phyloP scores from a whole-genome alignment of 2,329 filamentous ascomycete species.

The Exophiala sideris region DNA sequence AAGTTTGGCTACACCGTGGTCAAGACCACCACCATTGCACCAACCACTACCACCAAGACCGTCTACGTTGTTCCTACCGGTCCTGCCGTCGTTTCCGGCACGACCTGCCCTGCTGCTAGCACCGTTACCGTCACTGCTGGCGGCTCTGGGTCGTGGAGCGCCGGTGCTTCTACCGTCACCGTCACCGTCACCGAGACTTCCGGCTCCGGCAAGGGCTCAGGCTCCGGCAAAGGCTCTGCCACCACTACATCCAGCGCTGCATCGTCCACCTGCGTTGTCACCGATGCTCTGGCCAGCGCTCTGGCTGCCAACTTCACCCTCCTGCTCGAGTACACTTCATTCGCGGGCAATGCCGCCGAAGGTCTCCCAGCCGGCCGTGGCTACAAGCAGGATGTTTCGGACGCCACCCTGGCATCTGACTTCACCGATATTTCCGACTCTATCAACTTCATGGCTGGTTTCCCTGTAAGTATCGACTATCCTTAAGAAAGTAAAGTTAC shows the following conservation, averaged over 20 bases:
- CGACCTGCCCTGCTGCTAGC: constrained; percentile 14
- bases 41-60: constrained; percentile 29
- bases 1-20: constrained; percentile 23
- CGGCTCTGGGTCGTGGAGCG: background rate
- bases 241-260: background rate
- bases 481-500: background rate
- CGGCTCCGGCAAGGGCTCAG: background rate
- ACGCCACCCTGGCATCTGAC: constrained; percentile 18
- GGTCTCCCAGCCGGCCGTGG: constrained; percentile 16
- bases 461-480: constrained; percentile 26
- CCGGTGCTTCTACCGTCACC: constrained; percentile 2
- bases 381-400: constrained; percentile 22
- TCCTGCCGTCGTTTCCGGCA: constrained; percentile 7
- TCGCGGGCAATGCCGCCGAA: constrained; percentile 6
- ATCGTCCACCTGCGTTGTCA: constrained; percentile 15
- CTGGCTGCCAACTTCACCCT: constrained; percentile 23
- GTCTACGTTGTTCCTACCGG: constrained; percentile 24
- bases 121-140: constrained; percentile 2
- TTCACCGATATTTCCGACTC: constrained; percentile 29
- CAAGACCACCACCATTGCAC: constrained; percentile 25
- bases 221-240: background rate
- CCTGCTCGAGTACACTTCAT: constrained; percentile 25
- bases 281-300: constrained; percentile 18
- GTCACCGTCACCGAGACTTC: constrained; percentile 8
- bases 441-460: constrained; percentile 30